phyloP scores from a whole-genome alignment of 148 eudicot genomes.

The Amaranthus cruentus region DNA sequence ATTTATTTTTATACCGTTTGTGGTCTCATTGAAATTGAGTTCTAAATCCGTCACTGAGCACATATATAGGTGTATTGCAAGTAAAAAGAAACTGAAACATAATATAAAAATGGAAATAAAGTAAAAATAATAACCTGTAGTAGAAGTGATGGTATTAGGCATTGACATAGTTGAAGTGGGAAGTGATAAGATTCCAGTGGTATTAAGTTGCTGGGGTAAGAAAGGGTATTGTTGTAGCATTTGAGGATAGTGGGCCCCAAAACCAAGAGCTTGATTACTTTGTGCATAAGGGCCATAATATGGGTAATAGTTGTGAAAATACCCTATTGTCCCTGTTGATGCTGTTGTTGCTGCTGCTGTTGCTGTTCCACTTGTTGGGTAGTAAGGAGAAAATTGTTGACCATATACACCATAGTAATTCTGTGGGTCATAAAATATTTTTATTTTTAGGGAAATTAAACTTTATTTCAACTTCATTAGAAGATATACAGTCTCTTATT shows the following conservation, averaged over 20 bases:
- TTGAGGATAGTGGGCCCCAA: constrained; percentile 43
- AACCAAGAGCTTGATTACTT: constrained; percentile 41
- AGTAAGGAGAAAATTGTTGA: constrained; percentile 43
- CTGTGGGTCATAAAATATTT: constrained; percentile 19
- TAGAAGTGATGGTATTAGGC: constrained; percentile 13
- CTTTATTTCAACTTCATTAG: too few relatives aligned
- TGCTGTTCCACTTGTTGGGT: constrained; percentile 28
- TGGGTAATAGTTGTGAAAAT: constrained; percentile 37
- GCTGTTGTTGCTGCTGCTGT: constrained; percentile 16
- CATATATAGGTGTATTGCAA: neutral
- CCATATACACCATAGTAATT: constrained; percentile 45
- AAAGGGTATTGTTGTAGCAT: constrained; percentile 48
- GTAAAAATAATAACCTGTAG: constrained; percentile 25
- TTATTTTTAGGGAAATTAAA: too few relatives aligned
- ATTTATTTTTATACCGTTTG: neutral
- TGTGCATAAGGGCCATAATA: constrained; percentile 34
- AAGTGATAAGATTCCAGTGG: constrained; percentile 37
- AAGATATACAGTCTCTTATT: too few relatives aligned
- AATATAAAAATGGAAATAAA: neutral
- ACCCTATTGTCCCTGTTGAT: constrained; percentile 30
- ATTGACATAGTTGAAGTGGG: constrained; percentile 33
- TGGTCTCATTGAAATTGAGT: too few relatives aligned
- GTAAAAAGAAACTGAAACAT: neutral
- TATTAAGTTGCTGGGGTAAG: constrained; percentile 31
- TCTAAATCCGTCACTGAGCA: too few relatives aligned